Evolutionary conservation across 148 eudicot genomes (phyloP).

Genomic region (Rhododendron ovatum): DNA sequence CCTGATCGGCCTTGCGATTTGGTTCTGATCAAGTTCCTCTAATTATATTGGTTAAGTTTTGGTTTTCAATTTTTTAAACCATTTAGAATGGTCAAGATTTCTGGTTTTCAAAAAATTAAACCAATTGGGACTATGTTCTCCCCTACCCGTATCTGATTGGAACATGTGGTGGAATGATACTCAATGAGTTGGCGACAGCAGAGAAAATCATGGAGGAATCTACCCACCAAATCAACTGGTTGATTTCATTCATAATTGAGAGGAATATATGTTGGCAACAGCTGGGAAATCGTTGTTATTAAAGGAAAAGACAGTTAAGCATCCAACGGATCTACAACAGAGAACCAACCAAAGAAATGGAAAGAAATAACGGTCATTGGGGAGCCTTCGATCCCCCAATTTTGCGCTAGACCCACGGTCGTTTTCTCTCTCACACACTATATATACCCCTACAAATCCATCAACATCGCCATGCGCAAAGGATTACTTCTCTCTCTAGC

Average conservation of each 20-base stretch:
- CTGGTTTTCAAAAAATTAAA: too few species aligned
- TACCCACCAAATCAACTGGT: neutral
- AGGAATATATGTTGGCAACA: conserved; percentile 1
- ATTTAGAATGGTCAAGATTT: too few species aligned
- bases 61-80: too few species aligned
- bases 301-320: neutral
- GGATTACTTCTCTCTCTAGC: neutral
- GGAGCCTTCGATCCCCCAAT: neutral
- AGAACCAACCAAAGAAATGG: neutral
- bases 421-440: neutral
- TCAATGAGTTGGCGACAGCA: neutral
- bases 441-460: neutral
- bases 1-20: too few species aligned
- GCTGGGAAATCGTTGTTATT: neutral
- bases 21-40: too few species aligned
- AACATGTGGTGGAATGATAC: neutral
- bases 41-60: too few species aligned
- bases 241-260: neutral
- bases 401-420: neutral
- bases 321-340: neutral
- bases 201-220: neutral
- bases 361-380: neutral
- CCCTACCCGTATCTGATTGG: neutral
- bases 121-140: too few species aligned
- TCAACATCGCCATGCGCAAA: neutral